phyloP scores from a whole-genome alignment of 108 stramenopile genomes.

The Nannochloropsis gaditana region DNA sequence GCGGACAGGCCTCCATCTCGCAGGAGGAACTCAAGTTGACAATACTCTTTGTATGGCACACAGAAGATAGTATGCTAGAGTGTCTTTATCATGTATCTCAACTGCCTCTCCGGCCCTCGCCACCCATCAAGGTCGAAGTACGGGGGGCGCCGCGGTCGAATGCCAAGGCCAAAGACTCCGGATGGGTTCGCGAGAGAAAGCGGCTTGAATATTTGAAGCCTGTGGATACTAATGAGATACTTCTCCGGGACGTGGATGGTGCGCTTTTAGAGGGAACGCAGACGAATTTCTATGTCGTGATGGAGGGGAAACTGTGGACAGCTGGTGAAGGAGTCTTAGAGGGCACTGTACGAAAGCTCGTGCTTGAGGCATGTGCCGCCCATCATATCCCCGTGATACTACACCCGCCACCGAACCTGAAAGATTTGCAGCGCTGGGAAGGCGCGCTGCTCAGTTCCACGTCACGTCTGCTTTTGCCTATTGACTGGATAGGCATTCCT shows the following conservation, averaged over 20 bases:
- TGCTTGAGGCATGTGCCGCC: constrained; percentile 1
- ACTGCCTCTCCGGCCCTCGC: background rate
- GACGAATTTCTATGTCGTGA: constrained; percentile 22
- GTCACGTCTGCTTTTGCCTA: background rate
- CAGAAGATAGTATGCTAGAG: background rate
- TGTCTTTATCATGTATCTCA: background rate
- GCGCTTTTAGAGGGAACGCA: constrained; percentile 11
- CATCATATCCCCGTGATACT: background rate
- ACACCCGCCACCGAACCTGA: background rate
- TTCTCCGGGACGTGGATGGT: background rate
- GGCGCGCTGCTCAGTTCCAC: constrained; percentile 18
- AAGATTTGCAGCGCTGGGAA: background rate
- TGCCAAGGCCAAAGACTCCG: constrained; percentile 18
- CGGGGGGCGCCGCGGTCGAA: background rate
- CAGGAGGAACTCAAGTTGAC: background rate
- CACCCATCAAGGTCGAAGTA: background rate
- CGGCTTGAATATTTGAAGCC: background rate
- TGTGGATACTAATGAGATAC: background rate
- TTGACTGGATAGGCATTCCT: background rate
- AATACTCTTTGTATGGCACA: background rate
- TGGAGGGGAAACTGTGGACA: background rate
- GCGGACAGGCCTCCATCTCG: no score
- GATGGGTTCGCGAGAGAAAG: background rate
- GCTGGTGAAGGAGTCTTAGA: constrained; percentile 19
- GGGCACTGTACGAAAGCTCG: constrained; percentile 18